Evolutionary conservation across 192 early-diverging fungal species (phyloP).

Genomic region (Entomortierella parvispora): DNA sequence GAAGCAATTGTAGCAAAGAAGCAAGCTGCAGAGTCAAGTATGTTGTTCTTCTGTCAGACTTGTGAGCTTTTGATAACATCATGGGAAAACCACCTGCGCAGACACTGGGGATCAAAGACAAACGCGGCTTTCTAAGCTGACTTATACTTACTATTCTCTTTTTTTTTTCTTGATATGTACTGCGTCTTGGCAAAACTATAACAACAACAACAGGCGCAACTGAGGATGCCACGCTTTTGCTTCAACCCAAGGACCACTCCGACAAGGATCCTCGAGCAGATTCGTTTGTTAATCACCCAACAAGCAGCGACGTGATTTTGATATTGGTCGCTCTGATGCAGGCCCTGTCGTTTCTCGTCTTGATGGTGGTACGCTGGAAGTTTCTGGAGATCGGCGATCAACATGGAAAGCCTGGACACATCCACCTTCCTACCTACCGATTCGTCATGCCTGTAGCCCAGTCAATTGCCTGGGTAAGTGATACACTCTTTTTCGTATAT

Average conservation of each 20-base stretch:
- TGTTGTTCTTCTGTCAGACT: no score
- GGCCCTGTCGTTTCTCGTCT: constrained; percentile 25
- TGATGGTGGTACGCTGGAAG: constrained; percentile 35
- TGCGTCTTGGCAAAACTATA: constrained; percentile 22
- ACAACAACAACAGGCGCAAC: constrained; percentile 10
- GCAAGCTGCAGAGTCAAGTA: no score
- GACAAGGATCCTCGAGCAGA: constrained; percentile 40
- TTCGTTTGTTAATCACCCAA: constrained; percentile 44
- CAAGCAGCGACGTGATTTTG: constrained; percentile 25
- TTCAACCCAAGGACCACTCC: constrained; percentile 28
- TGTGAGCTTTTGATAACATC: no score
- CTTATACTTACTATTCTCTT: background rate
- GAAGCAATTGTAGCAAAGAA: no score
- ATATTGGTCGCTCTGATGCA: constrained; percentile 41
- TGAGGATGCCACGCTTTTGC: constrained; percentile 21
- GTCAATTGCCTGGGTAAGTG: constrained; percentile 46
- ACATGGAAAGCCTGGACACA: constrained; percentile 45
- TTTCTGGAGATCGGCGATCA: constrained; percentile 38
- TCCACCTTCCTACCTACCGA: constrained; percentile 39
- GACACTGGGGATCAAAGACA: background rate
- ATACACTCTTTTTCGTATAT: background rate
- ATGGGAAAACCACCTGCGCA: no score
- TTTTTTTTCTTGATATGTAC: constrained; percentile 1
- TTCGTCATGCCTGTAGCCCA: constrained; percentile 50
- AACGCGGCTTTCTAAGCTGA: background rate